Evolutionary conservation across 108 stramenopile genomes (phyloP), one percentile per base, ranked within the genome.

Genomic region (Mediolabrus comicus): DNA sequence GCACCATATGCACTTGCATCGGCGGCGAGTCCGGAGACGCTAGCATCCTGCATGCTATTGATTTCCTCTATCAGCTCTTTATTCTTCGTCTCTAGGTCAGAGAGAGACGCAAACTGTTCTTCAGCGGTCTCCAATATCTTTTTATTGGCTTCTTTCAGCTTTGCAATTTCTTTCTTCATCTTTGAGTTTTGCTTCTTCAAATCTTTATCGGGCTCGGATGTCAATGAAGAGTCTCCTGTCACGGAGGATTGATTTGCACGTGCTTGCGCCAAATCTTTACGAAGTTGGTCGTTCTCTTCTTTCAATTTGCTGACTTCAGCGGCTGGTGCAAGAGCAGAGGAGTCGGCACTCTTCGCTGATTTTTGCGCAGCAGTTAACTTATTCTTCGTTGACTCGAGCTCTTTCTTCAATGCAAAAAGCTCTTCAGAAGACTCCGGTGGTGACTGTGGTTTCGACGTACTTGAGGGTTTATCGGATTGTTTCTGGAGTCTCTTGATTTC

Each of bases 101-200:
- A n/a, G 1, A 78, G 49, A 16, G 69, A 57, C 41, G 49, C 69
- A 35, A 54, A 71, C 53, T 78, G 65, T 36, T 78, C 49, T 33
- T 78, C 77, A 0, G 77, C 77, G 33, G 77, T 71, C 35, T 78
- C 69, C 5, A 78, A 56, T 46, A 78, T 65, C 51, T 65, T 71
- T 19, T 71, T 71, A 52, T 81, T 77, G 2, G 72, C 76, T 72
- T 74, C 81, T 53, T 82, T 78, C 34, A 82, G 67, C 59, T 79
- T 67, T 1, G 64, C 29, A 36, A 79, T 55, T 36, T 74, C 69
- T 24, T 59, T 65, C 53, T 79, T 77, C 71, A 74, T 33, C 60
- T 63, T 78, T 16, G 38, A 69, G 22, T 43, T 43, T 43, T 61
- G 13, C 71, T 61, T 69, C 69, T 59, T 59, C 29, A 59, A 17